Evolutionary conservation across 257 asterid genomes (phyloP).

Genomic region (Salvia rosmarinus): DNA sequence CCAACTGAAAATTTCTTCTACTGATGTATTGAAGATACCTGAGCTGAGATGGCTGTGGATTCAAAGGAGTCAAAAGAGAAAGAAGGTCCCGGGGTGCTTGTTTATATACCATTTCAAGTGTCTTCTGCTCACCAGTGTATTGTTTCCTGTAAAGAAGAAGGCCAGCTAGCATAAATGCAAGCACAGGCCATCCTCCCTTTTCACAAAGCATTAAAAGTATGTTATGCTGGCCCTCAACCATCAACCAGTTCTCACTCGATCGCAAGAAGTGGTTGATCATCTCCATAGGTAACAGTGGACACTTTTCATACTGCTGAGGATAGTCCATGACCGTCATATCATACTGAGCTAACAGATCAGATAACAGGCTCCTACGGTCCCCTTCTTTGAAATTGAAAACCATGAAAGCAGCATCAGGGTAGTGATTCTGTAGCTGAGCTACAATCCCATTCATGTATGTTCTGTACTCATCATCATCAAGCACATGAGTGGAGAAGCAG

Average conservation of each 20-base stretch:
- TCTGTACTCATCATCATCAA: constrained; percentile 87
- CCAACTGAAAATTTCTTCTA: constrained; percentile 72
- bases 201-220: constrained; percentile 96
- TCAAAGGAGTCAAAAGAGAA: constrained; percentile 85
- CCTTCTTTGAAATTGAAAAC: constrained; percentile 97
- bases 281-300: constrained; percentile 90
- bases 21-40: constrained; percentile 95
- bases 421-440: constrained; percentile 91
- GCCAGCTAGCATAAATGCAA: constrained; percentile 97
- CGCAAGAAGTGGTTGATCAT: constrained; percentile 94
- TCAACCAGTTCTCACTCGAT: constrained; percentile 98
- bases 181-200: constrained; percentile 99
- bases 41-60: constrained; percentile 98
- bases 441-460: constrained; percentile 89
- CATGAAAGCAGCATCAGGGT: constrained; percentile 95
- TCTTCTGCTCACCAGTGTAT: constrained; percentile 91
- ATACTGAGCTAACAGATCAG: constrained; percentile 82
- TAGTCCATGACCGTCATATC: constrained; percentile 99
- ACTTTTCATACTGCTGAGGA: constrained; percentile 89
- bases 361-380: constrained; percentile 74
- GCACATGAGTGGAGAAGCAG: constrained; percentile 91
- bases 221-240: constrained; percentile 94
- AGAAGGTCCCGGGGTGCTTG: constrained; percentile 97
- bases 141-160: constrained; percentile 95
- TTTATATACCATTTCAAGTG: constrained; percentile 97